Evolutionary conservation across 495 filamentous ascomycete species (phyloP).

Genomic region (Penicillium tannophilum): DNA sequence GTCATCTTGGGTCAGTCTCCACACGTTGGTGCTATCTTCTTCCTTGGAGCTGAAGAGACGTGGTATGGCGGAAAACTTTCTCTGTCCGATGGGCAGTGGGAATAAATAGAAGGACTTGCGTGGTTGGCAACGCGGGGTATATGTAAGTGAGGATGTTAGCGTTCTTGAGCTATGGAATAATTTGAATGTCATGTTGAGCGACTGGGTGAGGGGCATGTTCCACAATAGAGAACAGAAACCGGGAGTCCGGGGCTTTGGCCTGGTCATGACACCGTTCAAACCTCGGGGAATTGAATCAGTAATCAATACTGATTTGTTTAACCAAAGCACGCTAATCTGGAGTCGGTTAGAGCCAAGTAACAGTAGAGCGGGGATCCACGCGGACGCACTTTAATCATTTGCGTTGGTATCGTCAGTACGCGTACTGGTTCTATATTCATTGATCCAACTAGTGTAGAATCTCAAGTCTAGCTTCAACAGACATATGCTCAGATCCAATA

Average conservation of each 20-base stretch:
- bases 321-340: too few species aligned
- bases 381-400: too few species aligned
- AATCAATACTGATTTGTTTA: too few species aligned
- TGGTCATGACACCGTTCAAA: neutral
- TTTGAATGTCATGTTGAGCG: neutral
- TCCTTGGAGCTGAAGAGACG: neutral
- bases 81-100: neutral
- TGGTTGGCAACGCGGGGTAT: neutral
- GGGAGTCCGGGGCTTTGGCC: neutral
- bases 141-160: neutral
- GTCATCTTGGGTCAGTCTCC: neutral
- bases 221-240: neutral
- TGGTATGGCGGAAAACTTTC: neutral
- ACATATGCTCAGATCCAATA: neutral
- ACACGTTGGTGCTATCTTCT: neutral
- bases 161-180: neutral
- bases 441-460: neutral
- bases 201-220: neutral
- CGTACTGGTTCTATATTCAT: neutral
- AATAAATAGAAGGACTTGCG: neutral
- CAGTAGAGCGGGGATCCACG: too few species aligned
- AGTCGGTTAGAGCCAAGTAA: too few species aligned
- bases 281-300: too few species aligned
- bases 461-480: neutral
- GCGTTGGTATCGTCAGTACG: too few species aligned